phyloP scores from a whole-genome alignment of 176 grass and related monocot genomes.

The Oryza longistaminata region DNA sequence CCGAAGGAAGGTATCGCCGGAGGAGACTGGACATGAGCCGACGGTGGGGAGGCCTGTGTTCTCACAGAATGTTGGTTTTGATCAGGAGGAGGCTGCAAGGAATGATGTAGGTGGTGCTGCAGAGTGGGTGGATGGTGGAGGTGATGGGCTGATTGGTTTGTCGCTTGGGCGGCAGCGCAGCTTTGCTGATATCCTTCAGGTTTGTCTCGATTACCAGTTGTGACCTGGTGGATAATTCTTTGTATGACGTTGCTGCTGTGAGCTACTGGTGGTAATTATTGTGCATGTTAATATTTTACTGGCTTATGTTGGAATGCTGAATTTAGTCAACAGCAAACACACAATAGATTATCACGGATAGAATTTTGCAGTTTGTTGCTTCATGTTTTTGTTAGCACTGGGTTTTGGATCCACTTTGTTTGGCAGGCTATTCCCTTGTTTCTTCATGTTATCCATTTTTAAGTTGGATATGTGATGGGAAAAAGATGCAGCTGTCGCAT shows the following conservation, averaged over 20 bases:
- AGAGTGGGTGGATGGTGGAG: slow-evolving; percentile 65
- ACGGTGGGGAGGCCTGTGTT: slow-evolving; percentile 51
- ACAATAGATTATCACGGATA: neutral
- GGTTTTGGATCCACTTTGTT: slow-evolving; percentile 1
- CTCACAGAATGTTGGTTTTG: slow-evolving; percentile 52
- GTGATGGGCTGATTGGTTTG: slow-evolving; percentile 68
- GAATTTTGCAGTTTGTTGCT: neutral
- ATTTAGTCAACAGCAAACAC: neutral
- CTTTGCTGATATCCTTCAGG: slow-evolving; percentile 88
- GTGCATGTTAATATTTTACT: neutral
- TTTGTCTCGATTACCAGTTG: slow-evolving; percentile 38
- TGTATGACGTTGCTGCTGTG: neutral
- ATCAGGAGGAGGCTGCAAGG: slow-evolving; percentile 41
- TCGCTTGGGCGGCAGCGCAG: slow-evolving; percentile 75
- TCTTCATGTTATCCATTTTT: neutral
- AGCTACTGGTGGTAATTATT: neutral
- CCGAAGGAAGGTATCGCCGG: slow-evolving; percentile 51
- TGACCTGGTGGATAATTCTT: neutral
- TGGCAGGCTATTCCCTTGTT: neutral
- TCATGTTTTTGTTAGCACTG: neutral
- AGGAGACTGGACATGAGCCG: slow-evolving; percentile 45
- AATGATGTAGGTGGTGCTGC: slow-evolving; percentile 38
- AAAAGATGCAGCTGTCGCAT: neutral
- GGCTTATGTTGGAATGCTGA: neutral
- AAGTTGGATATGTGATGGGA: neutral